Conservation (phyloP, 2,329 filamentous ascomycete genomes). For the Teratosphaeria epicoccoides region DNA sequence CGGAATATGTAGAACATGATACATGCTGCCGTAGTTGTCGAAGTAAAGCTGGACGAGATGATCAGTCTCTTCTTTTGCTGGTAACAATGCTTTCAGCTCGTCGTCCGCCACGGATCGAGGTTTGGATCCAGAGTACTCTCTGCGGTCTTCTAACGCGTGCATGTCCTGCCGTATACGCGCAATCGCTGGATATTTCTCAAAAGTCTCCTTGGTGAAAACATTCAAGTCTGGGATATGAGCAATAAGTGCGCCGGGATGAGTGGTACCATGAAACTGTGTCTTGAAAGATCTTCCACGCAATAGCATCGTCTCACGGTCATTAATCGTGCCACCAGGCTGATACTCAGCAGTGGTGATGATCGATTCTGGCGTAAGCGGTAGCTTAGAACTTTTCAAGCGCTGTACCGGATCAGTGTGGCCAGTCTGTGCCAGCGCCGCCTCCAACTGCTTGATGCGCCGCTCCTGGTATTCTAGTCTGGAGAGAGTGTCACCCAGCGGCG, state of each 20-base stretch:
- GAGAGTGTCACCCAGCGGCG: conserved; percentile 13
- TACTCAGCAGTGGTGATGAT: conserved; percentile 5
- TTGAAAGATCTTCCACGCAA: conserved; percentile 36
- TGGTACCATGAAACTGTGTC: conserved; percentile 35
- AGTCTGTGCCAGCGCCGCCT: conserved; percentile 13
- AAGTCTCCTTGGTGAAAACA: conserved; percentile 19
- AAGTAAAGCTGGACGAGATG: conserved; percentile 39
- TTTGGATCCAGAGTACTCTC: conserved; percentile 12
- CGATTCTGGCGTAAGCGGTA: conserved; percentile 20
- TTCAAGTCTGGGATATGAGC: conserved; percentile 20
- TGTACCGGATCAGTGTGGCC: conserved; percentile 9
- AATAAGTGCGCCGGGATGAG: conserved; percentile 27
- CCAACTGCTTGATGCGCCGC: conserved; percentile 21
- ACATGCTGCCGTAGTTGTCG: conserved; percentile 39
- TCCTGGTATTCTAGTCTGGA: conserved; percentile 18
- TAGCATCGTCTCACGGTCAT: conserved; percentile 30
- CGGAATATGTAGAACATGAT: conserved; percentile 44
- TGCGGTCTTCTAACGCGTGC: conserved; percentile 13
- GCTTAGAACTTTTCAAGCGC: conserved; percentile 7
- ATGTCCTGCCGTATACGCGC: conserved; percentile 19
- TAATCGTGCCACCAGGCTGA: conserved; percentile 2
- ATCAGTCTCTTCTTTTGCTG: conserved; percentile 31
- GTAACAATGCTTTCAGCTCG: conserved; percentile 29
- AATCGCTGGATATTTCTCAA: conserved; percentile 27
- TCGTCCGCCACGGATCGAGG: conserved; percentile 18